phyloP scores from a whole-genome alignment of 345 rosid species.

The Acer yangbiense region DNA sequence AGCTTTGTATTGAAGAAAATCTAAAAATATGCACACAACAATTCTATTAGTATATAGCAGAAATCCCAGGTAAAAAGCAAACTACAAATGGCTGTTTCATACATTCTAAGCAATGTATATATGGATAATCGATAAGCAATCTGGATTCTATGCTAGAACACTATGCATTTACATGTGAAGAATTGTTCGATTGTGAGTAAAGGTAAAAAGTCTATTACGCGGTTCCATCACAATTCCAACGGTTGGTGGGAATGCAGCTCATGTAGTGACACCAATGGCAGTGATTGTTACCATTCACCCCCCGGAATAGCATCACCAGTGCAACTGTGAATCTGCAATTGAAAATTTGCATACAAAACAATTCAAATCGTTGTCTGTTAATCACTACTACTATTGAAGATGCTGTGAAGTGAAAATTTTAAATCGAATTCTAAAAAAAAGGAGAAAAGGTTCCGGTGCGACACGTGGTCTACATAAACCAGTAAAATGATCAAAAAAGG shows the following conservation, averaged over 20 bases:
- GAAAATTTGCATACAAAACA: not conserved
- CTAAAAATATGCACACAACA: not conserved
- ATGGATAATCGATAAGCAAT: not conserved
- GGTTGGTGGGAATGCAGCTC: slow-evolving; percentile 75
- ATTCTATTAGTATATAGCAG: not conserved
- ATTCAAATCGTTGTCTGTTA: not conserved
- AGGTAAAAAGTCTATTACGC: not conserved
- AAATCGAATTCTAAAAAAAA: no score
- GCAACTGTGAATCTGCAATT: slow-evolving; percentile 57
- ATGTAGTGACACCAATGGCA: slow-evolving; percentile 94
- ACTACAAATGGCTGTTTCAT: not conserved
- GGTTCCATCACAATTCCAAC: slow-evolving; percentile 64
- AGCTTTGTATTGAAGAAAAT: not conserved
- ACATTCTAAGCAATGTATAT: not conserved
- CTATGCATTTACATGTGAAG: slow-evolving; percentile 3
- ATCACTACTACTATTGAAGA: no score
- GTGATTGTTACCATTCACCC: slow-evolving; percentile 59
- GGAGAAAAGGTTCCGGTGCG: not conserved
- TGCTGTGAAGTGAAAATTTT: no score
- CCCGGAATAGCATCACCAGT: slow-evolving; percentile 66
- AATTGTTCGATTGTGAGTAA: not conserved
- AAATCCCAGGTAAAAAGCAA: not conserved
- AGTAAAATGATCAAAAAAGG: not conserved
- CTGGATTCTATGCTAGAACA: slow-evolving; percentile 12
- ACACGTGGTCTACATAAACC: not conserved